These are phyloP conservation scores for Septoria petroselini DNA, from an alignment of 2,329 filamentous ascomycete genomes.

Conservation along the genomic window DNA sequence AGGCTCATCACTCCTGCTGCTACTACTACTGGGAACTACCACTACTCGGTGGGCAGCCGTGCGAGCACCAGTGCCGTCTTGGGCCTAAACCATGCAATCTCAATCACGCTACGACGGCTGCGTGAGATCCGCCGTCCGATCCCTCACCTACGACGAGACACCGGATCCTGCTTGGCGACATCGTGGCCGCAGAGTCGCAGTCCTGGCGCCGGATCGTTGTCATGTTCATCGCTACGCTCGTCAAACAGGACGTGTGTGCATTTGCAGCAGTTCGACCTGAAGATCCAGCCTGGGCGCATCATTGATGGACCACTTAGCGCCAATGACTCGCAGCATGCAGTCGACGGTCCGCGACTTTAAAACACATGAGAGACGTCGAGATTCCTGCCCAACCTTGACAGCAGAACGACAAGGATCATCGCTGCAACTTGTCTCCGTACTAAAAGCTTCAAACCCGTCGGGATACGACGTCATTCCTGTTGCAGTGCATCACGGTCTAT, in stretches of 20 bases:
- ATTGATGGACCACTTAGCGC: neutral
- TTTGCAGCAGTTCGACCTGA: neutral
- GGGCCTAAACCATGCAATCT: too few species aligned
- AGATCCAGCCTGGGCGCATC: neutral
- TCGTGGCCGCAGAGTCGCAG: too few species aligned
- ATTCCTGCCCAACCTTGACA: conserved; percentile 12
- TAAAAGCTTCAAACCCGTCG: neutral
- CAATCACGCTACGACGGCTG: too few species aligned
- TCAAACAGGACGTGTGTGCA: too few species aligned
- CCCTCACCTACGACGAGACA: too few species aligned
- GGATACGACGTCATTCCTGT: conserved; percentile 9
- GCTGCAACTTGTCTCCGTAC: conserved; percentile 2
- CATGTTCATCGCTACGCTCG: too few species aligned
- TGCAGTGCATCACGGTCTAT: neutral
- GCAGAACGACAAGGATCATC: conserved; percentile 6
- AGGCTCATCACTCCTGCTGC: neutral
- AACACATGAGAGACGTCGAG: conserved; percentile 4
- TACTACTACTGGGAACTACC: neutral
- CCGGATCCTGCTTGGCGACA: too few species aligned
- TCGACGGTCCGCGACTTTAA: conserved; percentile 4
- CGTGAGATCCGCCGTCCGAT: too few species aligned
- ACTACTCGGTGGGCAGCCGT: neutral
- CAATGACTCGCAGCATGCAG: conserved; percentile 13
- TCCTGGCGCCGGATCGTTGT: too few species aligned
- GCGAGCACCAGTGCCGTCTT: too few species aligned